Evolutionary conservation across 2,329 filamentous ascomycete genomes (phyloP), one percentile per base, ranked within the genome.

Genomic region (Colletotrichum scovillei): DNA sequence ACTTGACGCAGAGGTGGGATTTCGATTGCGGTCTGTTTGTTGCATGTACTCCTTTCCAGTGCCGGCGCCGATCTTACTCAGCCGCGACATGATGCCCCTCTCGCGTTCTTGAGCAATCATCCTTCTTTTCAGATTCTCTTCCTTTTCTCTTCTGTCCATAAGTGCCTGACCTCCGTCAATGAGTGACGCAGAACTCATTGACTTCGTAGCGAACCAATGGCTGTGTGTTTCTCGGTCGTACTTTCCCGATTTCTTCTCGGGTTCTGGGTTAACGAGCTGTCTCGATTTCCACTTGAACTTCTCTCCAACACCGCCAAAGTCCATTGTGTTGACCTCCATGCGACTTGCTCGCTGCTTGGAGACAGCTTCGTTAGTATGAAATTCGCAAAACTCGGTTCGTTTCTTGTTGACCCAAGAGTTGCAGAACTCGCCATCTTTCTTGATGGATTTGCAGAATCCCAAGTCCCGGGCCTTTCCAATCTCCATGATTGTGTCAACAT

Each of bases 361-460:
- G 3, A 98, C 85, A 30, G 94, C 92, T 30, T 94, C 86, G 77
- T 97, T 95, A 76, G 97, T 91, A 82, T 99, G 97, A 77, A 93
- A 99, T 76, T 98, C 95, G 84, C 97, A 99, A 80, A 93, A 94
- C 77, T 97, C 92, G 0, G 95, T 98, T 78, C 95, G 94, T 66
- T 95, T 91, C 76, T 90, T 91, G 81, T 99, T 96, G 73, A 99
- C 88, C 97, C 97, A 99, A 32, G 90, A 85, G 42, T 89, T 91
- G 82, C 97, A 99, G 59, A 89, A 85, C 69, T 93, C 89, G 52
- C 97, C 96, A 79, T 98, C 95, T 79, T 94, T 96, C 80, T 94
- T 95, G 75, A 95, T 86, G 7, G 92, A 91, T 80, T 95, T 95
- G 84, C 97, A 99, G 80, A 93, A 97, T 1, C 94, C 95, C 2